Evolutionary conservation across 2,329 filamentous ascomycete genomes (phyloP), one percentile per base, ranked within the genome.

Genomic region (Fusarium hostae): DNA sequence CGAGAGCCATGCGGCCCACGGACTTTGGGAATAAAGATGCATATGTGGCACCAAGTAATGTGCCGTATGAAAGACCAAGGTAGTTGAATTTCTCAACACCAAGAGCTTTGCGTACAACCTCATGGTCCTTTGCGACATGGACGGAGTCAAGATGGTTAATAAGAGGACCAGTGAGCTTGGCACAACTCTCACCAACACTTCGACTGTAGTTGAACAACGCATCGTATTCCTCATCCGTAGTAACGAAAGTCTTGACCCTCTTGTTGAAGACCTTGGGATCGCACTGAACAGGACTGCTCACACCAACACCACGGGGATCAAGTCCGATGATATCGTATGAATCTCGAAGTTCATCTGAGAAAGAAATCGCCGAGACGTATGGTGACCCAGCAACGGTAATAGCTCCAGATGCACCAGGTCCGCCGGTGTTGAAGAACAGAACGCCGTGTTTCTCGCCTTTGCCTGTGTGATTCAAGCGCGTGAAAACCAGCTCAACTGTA

Each of bases 281-380:
- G 63, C 83, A 85, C 26, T 76, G 79, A 18, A 85, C 77, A 0
- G 78, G 77, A 1, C 80, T 81, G 8, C 83, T 84, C 15, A 79
- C 77, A 24, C 82, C 82, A 5, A 84, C 81, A 1, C 82, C 83
- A 1, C 83, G 79, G 1, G 83, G 82, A 50, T 85, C 83, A 32
- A 84, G 83, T 0, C 82, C 82, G 39, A 85, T 80, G 22, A 85
- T 79, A 40, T 84, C 82, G 63, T 81, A 85, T 39, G 79, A 67
- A 15, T 75, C 66, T 2, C 69, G 39, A 9, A 77, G 47, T 3
- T 74, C 59, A 15, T 52, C 26, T 4, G 66, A 71, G 26, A 77
- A 71, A 2, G 60, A 51, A 5, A 71, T 45, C 3, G 63, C 45
- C 2, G 66, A 34, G 9, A 75, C 40, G 20, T 56, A 63, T 3